These are phyloP conservation scores for Diaporthe helianthi DNA, from an alignment of 2,329 filamentous ascomycete genomes.

Conservation along the genomic window DNA sequence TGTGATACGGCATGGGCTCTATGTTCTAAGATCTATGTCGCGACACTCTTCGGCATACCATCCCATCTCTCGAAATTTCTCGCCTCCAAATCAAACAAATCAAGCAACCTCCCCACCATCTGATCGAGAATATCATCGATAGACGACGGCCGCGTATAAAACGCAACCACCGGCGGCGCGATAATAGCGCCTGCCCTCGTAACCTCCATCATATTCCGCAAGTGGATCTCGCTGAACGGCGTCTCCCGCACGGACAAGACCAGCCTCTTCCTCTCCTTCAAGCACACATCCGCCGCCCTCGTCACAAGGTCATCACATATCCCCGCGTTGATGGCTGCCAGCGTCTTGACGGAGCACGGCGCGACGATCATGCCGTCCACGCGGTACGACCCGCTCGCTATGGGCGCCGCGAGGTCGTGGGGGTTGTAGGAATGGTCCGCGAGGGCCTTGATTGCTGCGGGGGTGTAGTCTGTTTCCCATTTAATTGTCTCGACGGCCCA, in stretches of 20 bases:
- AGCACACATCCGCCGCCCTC: constrained; percentile 52
- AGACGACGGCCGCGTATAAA: constrained; percentile 49
- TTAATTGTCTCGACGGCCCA: constrained; percentile 57
- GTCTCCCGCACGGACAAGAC: constrained; percentile 53
- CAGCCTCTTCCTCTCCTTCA: constrained; percentile 52
- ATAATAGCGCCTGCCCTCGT: constrained; percentile 49
- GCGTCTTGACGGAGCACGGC: constrained; percentile 57
- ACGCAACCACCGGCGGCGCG: constrained; percentile 52
- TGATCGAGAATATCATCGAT: constrained; percentile 53
- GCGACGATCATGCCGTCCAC: constrained; percentile 56
- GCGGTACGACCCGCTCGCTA: constrained; percentile 53
- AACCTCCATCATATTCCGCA: constrained; percentile 53
- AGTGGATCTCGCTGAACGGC: constrained; percentile 55
- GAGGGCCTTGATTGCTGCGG: constrained; percentile 46
- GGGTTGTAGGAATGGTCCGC: constrained; percentile 48
- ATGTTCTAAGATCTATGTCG: background rate
- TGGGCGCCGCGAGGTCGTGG: constrained; percentile 53
- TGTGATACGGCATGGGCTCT: too few relatives aligned
- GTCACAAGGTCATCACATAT: constrained; percentile 54
- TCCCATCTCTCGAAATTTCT: constrained; percentile 50
- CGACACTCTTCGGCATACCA: constrained; percentile 37
- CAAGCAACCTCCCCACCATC: constrained; percentile 54
- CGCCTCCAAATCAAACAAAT: constrained; percentile 51
- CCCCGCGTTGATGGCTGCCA: constrained; percentile 50
- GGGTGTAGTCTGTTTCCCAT: constrained; percentile 52